Evolutionary conservation across 1,139 yeast species (phyloP).

Genomic region (Blastobotrys indianensis): DNA sequence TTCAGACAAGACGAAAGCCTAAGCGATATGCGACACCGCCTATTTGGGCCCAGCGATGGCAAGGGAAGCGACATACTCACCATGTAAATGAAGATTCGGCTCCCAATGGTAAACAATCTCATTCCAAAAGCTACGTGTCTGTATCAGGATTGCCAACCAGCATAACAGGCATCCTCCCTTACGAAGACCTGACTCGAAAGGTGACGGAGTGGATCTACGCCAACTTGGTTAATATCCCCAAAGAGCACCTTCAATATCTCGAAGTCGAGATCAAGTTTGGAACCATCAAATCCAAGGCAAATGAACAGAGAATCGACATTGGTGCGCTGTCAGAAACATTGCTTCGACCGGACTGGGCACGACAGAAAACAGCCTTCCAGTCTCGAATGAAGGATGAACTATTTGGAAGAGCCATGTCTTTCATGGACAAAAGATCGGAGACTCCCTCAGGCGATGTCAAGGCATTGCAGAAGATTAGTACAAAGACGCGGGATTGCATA

Average conservation of each 20-base stretch:
- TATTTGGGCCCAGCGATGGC: slow-evolving; percentile 77
- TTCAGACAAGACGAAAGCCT: slow-evolving; percentile 42
- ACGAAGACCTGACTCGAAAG: slow-evolving; percentile 73
- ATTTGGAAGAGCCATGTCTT: slow-evolving; percentile 53
- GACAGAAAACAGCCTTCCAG: slow-evolving; percentile 55
- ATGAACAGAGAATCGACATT: slow-evolving; percentile 58
- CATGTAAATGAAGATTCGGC: background rate
- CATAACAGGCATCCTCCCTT: slow-evolving; percentile 69
- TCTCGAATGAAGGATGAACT: slow-evolving; percentile 68
- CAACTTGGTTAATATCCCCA: slow-evolving; percentile 58
- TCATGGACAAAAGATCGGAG: slow-evolving; percentile 43
- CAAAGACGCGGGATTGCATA: slow-evolving; percentile 20
- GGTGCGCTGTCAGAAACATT: slow-evolving; percentile 77
- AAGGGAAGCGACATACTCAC: background rate
- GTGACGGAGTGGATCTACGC: slow-evolving; percentile 90
- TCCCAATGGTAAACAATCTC: background rate
- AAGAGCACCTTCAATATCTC: slow-evolving; percentile 52
- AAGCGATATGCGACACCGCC: slow-evolving; percentile 62
- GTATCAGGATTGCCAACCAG: slow-evolving; percentile 32
- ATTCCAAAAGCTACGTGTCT: background rate
- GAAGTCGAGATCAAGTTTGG: slow-evolving; percentile 87
- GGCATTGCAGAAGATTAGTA: slow-evolving; percentile 11
- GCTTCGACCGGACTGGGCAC: slow-evolving; percentile 47
- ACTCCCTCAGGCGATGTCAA: slow-evolving; percentile 4
- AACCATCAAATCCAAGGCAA: slow-evolving; percentile 58